These are phyloP conservation scores for Aspergillus fumigatus DNA, from an alignment of 2,329 filamentous ascomycete species.

Conservation along the genomic window DNA sequence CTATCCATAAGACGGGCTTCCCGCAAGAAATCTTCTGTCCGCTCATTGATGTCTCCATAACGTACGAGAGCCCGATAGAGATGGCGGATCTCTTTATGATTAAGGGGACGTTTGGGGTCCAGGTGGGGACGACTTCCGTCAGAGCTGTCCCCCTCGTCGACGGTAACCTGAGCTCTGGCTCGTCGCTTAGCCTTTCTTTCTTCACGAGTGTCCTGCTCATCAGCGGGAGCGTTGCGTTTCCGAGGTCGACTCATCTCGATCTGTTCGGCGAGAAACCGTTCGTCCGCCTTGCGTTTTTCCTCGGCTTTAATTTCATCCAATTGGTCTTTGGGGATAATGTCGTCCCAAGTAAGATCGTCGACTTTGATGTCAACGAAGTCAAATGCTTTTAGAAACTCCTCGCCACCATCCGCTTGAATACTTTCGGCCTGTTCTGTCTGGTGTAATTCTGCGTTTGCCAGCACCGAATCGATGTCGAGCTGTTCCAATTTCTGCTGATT, in stretches of 20 bases:
- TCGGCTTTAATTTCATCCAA: slow-evolving; percentile 85
- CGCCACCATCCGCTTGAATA: slow-evolving; percentile 91
- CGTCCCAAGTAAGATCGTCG: slow-evolving; percentile 88
- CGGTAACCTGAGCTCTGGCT: slow-evolving; percentile 59
- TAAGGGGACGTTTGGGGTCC: slow-evolving; percentile 85
- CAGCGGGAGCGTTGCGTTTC: slow-evolving; percentile 61
- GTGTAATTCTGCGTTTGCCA: slow-evolving; percentile 94
- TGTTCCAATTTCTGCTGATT: slow-evolving; percentile 97
- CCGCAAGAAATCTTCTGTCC: slow-evolving; percentile 77
- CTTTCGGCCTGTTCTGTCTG: slow-evolving; percentile 94
- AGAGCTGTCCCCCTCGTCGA: slow-evolving; percentile 67
- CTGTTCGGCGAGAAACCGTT: slow-evolving; percentile 74
- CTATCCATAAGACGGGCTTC: slow-evolving; percentile 81
- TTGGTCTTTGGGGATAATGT: slow-evolving; percentile 93
- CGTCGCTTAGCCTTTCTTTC: slow-evolving; percentile 67
- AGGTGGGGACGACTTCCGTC: slow-evolving; percentile 46
- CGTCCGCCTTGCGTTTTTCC: slow-evolving; percentile 78
- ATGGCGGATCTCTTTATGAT: slow-evolving; percentile 88
- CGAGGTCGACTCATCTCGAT: slow-evolving; percentile 83
- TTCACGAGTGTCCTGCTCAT: slow-evolving; percentile 49
- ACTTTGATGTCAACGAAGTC: slow-evolving; percentile 98
- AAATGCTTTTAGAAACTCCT: slow-evolving; percentile 84
- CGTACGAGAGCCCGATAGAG: slow-evolving; percentile 86
- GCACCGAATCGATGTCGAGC: slow-evolving; percentile 93
- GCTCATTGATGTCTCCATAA: slow-evolving; percentile 85